Percentiles rank a stretch among this genome's conserved stretches.
Conservation (phyloP, 176 grass and related monocot genomes). For the Triticum turgidum region DNA sequence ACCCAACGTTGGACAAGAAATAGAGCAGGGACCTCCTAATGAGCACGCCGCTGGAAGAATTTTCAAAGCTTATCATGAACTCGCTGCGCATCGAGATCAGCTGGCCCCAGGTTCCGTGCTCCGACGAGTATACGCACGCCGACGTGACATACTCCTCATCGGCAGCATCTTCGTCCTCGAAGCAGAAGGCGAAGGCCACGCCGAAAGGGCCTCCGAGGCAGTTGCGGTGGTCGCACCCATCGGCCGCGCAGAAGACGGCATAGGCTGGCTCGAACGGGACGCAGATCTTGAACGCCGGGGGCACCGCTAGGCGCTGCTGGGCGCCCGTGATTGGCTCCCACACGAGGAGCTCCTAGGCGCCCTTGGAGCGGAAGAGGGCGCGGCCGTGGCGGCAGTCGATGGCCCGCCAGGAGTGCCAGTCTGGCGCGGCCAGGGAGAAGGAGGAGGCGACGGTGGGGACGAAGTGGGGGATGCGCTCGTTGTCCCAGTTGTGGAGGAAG, state of each 20-base stretch:
- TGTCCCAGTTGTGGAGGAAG: neutral
- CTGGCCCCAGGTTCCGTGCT: neutral
- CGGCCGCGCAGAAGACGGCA: too few relatives aligned
- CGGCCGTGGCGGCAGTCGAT: neutral
- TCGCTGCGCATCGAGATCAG: neutral
- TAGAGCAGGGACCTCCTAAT: neutral
- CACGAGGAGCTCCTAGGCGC: neutral
- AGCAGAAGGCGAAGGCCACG: neutral
- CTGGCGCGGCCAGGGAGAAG: neutral
- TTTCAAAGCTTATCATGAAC: neutral
- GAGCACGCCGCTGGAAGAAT: neutral
- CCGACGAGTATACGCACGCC: neutral
- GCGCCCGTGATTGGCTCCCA: neutral
- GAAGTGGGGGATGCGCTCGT: neutral
- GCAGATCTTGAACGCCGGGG: neutral
- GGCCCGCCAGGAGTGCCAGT: neutral
- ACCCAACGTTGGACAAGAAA: neutral
- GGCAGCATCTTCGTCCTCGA: neutral
- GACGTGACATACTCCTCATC: neutral
- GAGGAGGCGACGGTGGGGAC: neutral
- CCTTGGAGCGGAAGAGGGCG: neutral
- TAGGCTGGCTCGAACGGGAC: too few relatives aligned
- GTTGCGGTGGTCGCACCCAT: neutral
- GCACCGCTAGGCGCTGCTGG: neutral
- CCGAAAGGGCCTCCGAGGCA: neutral